Base-by-base conservation (phyloP, 176 grass and related monocot species). In the Otatea glauca region DNA sequence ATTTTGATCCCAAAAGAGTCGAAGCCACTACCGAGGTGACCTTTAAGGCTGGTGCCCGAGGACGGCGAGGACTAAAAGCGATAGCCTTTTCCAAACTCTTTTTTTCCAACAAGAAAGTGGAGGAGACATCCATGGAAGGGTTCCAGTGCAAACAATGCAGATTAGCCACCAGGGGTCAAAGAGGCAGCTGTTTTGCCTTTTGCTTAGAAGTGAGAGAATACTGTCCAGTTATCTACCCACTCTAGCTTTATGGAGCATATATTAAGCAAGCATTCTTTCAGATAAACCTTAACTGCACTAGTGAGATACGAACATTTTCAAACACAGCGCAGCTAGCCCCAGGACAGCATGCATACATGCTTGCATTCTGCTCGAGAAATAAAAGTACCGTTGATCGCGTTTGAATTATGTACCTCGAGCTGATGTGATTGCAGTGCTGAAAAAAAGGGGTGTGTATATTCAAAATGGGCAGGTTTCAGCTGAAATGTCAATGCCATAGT, bases 151-250 rank as follows among this genome's bases (percentile, higher is more conserved):
- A 32, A 75, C 11, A 3, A 11, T 47, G 68, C 37, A 65, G 44
- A 75, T 9, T 34, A 32, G 69, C 59, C 70, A 69, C 10, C 32
- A 78, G 61, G 72, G 61, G 87, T 84, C 87, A 84, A 88, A 84
- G 6, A 41, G 25, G 17, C 17, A 37, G 27, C 45, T 61, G 54
- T 12, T 5, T 20, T 37, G 58, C 75, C 70, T 23, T 61, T 37
- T 56, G 63, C 77, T 80, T 32, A 1, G 3, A 55, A 84, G 49
- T 23, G 73, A 77, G 83, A 58, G 49, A 64, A 5, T 55, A 63
- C 68, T 82, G 50, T 32, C 34, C 51, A 61, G 12, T 16, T 41
- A n/a, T 25, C 56, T 34, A 27, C 9, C 49, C 21, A 23, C 47
- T 84, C 17, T 42, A 7, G 77, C 65, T 72, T 77, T 78, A 72